These are phyloP conservation scores for Spathaspora hagerdaliae DNA, from an alignment of 805 yeast species.

Conservation along the genomic window DNA sequence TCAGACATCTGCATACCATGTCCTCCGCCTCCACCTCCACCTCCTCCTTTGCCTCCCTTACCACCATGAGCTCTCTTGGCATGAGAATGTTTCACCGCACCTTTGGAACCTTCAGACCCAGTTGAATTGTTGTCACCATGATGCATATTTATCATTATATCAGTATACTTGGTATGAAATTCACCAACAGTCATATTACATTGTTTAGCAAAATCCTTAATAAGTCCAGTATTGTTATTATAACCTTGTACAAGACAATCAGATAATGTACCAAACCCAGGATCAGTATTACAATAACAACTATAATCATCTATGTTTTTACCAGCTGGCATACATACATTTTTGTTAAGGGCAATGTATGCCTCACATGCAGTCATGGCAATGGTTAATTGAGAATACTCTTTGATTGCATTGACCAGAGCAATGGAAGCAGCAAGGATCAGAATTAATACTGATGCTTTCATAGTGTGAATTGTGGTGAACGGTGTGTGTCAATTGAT, in stretches of 20 bases:
- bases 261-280: constrained; percentile 18
- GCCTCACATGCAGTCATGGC: constrained; percentile 12
- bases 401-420: constrained; percentile 4
- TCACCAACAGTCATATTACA: constrained; percentile 11
- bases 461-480: not conserved
- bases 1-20: not conserved
- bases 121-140: not conserved
- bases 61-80: constrained; percentile 4
- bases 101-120: not conserved
- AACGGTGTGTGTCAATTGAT: too few species aligned
- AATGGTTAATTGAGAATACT: constrained; percentile 6
- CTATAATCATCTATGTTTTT: constrained; percentile 1
- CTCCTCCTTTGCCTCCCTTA: constrained; percentile 1
- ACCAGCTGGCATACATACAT: constrained; percentile 11
- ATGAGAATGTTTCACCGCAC: not conserved
- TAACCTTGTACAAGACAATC: constrained; percentile 20
- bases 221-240: constrained; percentile 10
- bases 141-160: not conserved
- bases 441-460: not conserved
- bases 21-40: not conserved
- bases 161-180: constrained; percentile 12
- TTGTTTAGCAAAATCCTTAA: constrained; percentile 9
- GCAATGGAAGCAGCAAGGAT: not conserved
- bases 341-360: constrained; percentile 7
- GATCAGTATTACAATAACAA: constrained; percentile 13